These are phyloP conservation scores for Fomitopsis serialis DNA, from an alignment of 768 basidiomycete species.

Conservation along the genomic window DNA sequence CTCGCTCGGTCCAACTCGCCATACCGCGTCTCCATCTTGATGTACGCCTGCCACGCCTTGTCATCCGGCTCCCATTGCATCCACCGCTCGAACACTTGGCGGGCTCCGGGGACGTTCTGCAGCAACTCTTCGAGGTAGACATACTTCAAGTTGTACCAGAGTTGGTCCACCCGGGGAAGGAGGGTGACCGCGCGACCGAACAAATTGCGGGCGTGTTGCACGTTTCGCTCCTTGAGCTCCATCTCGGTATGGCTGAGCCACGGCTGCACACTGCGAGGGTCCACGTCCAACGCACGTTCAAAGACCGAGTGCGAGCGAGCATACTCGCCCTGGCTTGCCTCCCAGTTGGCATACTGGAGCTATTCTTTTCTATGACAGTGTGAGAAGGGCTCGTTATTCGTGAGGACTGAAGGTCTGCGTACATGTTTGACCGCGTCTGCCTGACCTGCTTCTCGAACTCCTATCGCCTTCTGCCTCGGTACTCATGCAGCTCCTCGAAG, in stretches of 20 bases:
- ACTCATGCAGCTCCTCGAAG: slow-evolving; percentile 87
- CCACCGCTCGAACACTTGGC: slow-evolving; percentile 98
- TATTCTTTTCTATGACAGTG: slow-evolving; percentile 64
- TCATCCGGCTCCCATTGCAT: slow-evolving; percentile 99
- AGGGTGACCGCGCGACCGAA: slow-evolving; percentile 97
- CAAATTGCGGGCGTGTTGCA: slow-evolving; percentile 94
- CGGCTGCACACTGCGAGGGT: slow-evolving; percentile 83
- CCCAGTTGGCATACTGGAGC: slow-evolving; percentile 85
- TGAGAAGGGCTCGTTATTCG: neutral
- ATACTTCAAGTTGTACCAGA: slow-evolving; percentile 99
- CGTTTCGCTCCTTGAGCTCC: slow-evolving; percentile 97
- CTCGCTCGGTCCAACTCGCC: slow-evolving; percentile 89
- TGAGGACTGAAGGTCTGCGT: slow-evolving; percentile 20
- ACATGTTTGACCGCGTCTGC: slow-evolving; percentile 79
- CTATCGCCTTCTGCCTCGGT: slow-evolving; percentile 85
- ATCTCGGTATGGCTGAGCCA: slow-evolving; percentile 96
- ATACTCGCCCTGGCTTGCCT: slow-evolving; percentile 95
- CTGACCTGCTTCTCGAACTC: slow-evolving; percentile 90
- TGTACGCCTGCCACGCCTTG: slow-evolving; percentile 99
- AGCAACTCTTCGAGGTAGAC: slow-evolving; percentile 97
- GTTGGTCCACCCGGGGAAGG: slow-evolving; percentile 90
- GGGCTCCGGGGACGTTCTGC: slow-evolving; percentile 91
- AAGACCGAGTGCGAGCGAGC: slow-evolving; percentile 92
- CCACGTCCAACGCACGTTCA: slow-evolving; percentile 95
- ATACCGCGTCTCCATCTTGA: slow-evolving; percentile 96